Conservation (phyloP, 768 basidiomycete species). For the Ramaria rubella region DNA sequence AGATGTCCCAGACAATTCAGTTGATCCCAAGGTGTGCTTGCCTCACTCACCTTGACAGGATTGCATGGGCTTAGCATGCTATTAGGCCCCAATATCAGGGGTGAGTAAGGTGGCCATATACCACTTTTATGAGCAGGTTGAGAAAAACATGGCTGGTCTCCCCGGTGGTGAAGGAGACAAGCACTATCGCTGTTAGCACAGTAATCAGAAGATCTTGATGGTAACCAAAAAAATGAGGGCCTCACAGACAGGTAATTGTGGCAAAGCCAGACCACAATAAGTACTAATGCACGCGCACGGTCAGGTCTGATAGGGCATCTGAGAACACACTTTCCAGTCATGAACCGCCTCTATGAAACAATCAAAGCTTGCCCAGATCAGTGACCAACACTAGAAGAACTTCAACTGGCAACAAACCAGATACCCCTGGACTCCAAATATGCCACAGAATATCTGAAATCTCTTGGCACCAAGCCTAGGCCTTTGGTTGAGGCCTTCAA, state of each 20-base stretch:
- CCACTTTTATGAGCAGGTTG: slow-evolving; percentile 16
- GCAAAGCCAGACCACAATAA: background rate
- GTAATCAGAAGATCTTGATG: background rate
- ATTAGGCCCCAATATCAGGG: background rate
- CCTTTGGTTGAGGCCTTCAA: background rate
- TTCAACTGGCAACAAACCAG: background rate
- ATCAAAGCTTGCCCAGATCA: background rate
- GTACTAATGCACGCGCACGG: background rate
- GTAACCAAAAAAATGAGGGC: background rate
- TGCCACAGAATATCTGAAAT: background rate
- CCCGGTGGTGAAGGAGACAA: slow-evolving; percentile 4
- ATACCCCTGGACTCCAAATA: background rate
- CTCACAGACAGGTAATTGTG: background rate
- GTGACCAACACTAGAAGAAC: background rate
- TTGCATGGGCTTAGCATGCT: background rate
- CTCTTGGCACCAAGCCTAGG: background rate
- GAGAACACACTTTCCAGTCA: background rate
- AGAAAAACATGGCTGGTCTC: slow-evolving; percentile 7
- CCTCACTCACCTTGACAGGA: background rate
- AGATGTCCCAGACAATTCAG: too few species aligned
- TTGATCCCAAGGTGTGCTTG: background rate
- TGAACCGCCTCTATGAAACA: background rate
- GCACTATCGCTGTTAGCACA: background rate
- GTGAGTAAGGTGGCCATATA: slow-evolving; percentile 13
- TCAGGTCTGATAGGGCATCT: slow-evolving; percentile 4